phyloP scores from a whole-genome alignment of 768 basidiomycete genomes.

The Kwoniella dejecticola region DNA sequence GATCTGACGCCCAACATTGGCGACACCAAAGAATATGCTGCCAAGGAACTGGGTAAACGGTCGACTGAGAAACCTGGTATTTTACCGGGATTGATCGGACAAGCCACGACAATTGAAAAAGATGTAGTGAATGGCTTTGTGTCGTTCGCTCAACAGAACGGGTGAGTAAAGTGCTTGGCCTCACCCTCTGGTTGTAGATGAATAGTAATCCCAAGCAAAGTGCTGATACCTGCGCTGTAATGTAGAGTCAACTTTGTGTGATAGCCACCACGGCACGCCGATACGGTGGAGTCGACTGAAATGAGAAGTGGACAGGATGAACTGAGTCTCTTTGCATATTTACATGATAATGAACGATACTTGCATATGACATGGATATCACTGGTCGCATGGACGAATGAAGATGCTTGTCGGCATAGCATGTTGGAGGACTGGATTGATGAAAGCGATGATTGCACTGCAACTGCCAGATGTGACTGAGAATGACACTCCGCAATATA shows the following conservation, averaged over 20 bases:
- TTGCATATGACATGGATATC: too few species aligned
- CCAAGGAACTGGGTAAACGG: conserved; percentile 38
- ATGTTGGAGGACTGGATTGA: too few species aligned
- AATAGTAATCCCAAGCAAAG: neutral
- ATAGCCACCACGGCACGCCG: too few species aligned
- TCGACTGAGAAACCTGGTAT: conserved; percentile 44
- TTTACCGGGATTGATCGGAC: conserved; percentile 21
- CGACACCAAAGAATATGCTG: conserved; percentile 53
- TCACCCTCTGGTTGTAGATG: neutral
- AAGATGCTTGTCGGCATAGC: too few species aligned
- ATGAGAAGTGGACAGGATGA: too few species aligned
- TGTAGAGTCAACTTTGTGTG: neutral
- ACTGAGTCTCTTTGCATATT: too few species aligned
- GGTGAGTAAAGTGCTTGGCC: conserved; percentile 23
- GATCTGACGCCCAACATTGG: conserved; percentile 62
- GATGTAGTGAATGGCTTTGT: conserved; percentile 31
- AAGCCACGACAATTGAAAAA: conserved; percentile 28
- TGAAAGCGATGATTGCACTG: too few species aligned
- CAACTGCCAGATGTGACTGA: too few species aligned
- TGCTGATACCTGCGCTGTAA: neutral
- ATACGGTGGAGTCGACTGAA: too few species aligned
- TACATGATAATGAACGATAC: too few species aligned
- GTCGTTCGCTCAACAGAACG: conserved; percentile 28
- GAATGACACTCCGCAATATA: too few species aligned
- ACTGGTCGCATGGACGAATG: too few species aligned